A percentile compares a stretch with the other conserved stretches of the same genome.
These are phyloP conservation scores for Penicillium paradoxum DNA, from an alignment of 495 filamentous ascomycete species.

Conservation along the genomic window DNA sequence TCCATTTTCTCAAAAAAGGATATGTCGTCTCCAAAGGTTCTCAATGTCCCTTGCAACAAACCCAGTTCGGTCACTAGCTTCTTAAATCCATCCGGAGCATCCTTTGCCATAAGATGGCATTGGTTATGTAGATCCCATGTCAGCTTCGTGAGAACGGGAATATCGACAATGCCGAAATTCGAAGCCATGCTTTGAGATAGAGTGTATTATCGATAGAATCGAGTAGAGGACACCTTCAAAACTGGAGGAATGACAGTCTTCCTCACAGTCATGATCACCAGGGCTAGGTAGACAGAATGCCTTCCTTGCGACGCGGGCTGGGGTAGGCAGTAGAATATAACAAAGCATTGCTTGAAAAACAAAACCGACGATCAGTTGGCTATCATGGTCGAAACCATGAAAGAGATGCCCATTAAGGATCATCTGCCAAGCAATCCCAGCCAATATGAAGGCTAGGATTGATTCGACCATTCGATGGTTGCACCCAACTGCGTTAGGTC, in stretches of 20 bases:
- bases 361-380: neutral
- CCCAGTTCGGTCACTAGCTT: constrained; percentile 33
- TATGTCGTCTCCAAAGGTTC: constrained; percentile 24
- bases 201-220: neutral
- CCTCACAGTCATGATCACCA: neutral
- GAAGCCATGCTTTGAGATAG: constrained; percentile 15
- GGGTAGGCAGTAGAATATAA: neutral
- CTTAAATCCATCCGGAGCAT: constrained; percentile 34
- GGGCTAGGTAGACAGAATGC: neutral
- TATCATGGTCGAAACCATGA: neutral
- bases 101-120: constrained; percentile 28
- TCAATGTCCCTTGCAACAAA: constrained; percentile 28
- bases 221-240: neutral
- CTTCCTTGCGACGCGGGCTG: neutral
- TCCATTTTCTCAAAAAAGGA: constrained; percentile 26
- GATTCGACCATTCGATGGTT: neutral
- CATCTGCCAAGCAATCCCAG: neutral
- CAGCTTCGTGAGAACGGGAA: constrained; percentile 27
- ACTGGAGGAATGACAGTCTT: neutral
- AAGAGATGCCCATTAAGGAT: neutral
- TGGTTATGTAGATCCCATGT: constrained; percentile 36
- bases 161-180: constrained; percentile 25
- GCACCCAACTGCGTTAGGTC: neutral
- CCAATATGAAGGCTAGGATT: neutral
- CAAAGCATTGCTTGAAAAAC: neutral